Evolutionary conservation across 225 moss, liverwort and hornwort genomes (phyloP), one percentile per base, ranked within the genome.

Genomic region (Neckera pumila): DNA sequence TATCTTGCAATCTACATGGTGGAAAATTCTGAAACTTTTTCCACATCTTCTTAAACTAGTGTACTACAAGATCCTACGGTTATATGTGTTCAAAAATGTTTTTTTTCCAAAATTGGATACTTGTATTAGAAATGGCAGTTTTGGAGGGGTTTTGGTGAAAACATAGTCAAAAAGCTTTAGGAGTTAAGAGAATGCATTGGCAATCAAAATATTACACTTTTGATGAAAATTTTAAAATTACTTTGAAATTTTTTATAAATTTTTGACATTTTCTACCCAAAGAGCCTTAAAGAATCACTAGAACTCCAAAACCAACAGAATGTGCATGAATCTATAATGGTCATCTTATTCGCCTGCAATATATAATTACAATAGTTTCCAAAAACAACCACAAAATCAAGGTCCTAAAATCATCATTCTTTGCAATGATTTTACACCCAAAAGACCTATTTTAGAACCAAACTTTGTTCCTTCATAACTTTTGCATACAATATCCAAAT

Each of bases 261-360:
- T 54, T 21, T 76, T 54, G 5, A 36, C 14, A 22, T 23, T 54
- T 76, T 1, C 36, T 36, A 54, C 0, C 6, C 9, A 14, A 34
- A 22, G 14, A 34, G 6, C 1, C 3, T 36, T 1, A 19, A 45
- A 10, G 28, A 30, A 73, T 73, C 1, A 73, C 16, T 28, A 28
- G 27, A 42, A 8, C 7, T 11, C 2, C 0, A 0, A 31, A 75
- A 33, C 33, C 5, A 33, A 20, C 1, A 53, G 1, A 34, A 34
- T 34, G 3, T 51, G 5, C 5, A 33, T 0, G 0, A 49, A 12
- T 5, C 0, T 31, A 0, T 5, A 53, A 34, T 34, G 34, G 14
- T 5, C 34, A 53, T 34, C 14, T 53, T 53, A 22, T 0, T 31
- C 75, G 34, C 22, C 9, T 9, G 22, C 22, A 34, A 22, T 45